Evolutionary conservation across 2,329 filamentous ascomycete genomes (phyloP), one percentile per base, ranked within the genome.

Genomic region (Fusarium secorum): DNA sequence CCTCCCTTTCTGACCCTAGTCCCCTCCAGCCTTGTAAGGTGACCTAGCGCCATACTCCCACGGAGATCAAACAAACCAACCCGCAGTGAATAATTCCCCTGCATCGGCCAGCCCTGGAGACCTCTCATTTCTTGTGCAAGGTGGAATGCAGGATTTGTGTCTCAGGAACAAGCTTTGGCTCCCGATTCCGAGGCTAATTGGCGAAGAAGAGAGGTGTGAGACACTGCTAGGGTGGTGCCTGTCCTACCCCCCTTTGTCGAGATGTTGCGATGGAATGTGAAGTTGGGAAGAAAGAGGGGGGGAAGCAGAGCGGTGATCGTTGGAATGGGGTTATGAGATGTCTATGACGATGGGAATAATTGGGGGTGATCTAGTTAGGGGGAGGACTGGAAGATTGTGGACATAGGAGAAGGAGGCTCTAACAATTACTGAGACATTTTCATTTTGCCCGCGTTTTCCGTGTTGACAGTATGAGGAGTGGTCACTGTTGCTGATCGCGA

Each of bases 211-310:
- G 26, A 44, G 14, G 11, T 20, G 59, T 51, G 30, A 45, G 57
- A 60, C 45, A 63, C 51, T 33, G 45, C 33, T 39, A 60, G 60
- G 60, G 33, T 60, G 24, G 42, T 42, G 35, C 11, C 30, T 35
- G 11, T 41, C 17, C 14, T 45, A 41, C 42, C 38, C 44, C 59
- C 54, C 45, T 38, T 39, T 44, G 26, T 45, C 18, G 11, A 6
- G 20, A 49, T n/a, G 7, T 2, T 5, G 17, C 20, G 28, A 45
- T 45, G 60, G 60, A 63, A 60, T 60, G 55, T 44, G 18, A 22
- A n/a, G 26, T 3, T 11, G 22, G 20, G 30, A n/a, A 39, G 28
- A 20, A 42, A 42, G 22, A 24, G 28, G 36, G 14, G 14, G 48
- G 5, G 22, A 9, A 20, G 42, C 17, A 22, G 22, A 22, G 17